Evolutionary conservation across 768 basidiomycete species (phyloP), one percentile per base, ranked within the genome.

Genomic region (Xanthoconium purpureum): DNA sequence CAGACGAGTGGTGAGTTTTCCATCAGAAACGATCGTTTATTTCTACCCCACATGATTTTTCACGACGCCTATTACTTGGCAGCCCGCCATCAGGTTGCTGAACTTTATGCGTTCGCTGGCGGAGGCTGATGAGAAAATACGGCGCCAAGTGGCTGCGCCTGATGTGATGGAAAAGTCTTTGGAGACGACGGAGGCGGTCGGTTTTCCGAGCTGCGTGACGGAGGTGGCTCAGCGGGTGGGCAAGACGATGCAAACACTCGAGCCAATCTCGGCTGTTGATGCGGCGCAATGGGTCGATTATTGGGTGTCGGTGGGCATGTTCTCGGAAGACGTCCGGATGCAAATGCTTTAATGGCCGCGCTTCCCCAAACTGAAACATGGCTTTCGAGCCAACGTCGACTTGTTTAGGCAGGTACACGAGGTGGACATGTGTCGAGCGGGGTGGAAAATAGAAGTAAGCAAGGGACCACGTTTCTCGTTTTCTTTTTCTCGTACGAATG

Each of bases 271-370:
- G 9, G 53, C 56, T 2, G 54, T 50, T 0, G 71, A 76, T 44
- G 75, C 55, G 14, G 47, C 35, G 4, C 53, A 52, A n/a, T 79
- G 76, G 75, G 64, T 78, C 3, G 65, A 64, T 11, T 78, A 78
- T 52, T 78, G 77, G 77, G 68, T 55, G 38, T 63, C 56, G 15
- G 55, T 51, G 12, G 67, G 66, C 18, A 65, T 72, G 56, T 64
- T 72, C 20, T 36, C 39, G 35, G 47, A 49, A 35, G 38, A 24
- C 18, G 29, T 15, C 20, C 14, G 20, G 24, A 15, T 18, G 18
- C 20, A 57, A 20, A 33, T 20, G 35, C 13, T 17, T 37, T 18
- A 35, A 43, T 44, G 20, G 40, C 32, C 18, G 20, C 35, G 17
- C 30, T 47, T 18, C 46, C 46, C 47, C 35, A 37, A 36, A 38